Percentiles rank a stretch among this genome's conserved stretches.
Conservation (phyloP, 2,329 filamentous ascomycete species). For the Verticillium dahliae region DNA sequence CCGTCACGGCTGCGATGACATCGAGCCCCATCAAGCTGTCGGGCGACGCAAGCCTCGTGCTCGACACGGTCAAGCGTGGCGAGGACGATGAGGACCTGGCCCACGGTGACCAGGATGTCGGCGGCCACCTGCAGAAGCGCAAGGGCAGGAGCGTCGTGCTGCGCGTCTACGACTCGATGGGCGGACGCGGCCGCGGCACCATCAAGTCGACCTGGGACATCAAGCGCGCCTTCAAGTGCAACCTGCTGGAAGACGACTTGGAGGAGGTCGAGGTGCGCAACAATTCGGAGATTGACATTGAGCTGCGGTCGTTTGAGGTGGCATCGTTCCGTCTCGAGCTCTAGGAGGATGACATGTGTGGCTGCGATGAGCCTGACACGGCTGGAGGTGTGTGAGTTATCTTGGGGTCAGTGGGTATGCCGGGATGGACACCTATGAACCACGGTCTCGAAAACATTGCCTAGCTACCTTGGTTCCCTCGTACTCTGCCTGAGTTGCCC, state of each 20-base stretch:
- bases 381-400: constrained; percentile 2
- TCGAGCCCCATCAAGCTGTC: constrained; percentile 57
- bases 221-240: constrained; percentile 73
- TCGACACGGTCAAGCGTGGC: constrained; percentile 92
- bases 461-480: too few relatives aligned
- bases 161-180: constrained; percentile 81
- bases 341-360: constrained; percentile 21
- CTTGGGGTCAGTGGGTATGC: background rate
- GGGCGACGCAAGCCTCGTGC: constrained; percentile 61
- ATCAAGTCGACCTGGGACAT: constrained; percentile 65
- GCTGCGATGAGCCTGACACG: constrained; percentile 5
- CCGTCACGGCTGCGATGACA: constrained; percentile 20
- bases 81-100: constrained; percentile 70
- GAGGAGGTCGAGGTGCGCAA: constrained; percentile 51
- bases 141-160: constrained; percentile 75
- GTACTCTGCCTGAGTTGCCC: too few relatives aligned
- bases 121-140: constrained; percentile 55
- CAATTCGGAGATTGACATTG: constrained; percentile 50
- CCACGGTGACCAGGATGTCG: constrained; percentile 53
- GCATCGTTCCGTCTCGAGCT: constrained; percentile 66
- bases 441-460: background rate
- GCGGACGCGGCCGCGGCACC: constrained; percentile 68
- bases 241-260: constrained; percentile 81
- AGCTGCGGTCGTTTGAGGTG: constrained; percentile 76
- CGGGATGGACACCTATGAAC: background rate